Conservation (phyloP, 352 stramenopile genomes). For the Globisporangium barbulae region DNA sequence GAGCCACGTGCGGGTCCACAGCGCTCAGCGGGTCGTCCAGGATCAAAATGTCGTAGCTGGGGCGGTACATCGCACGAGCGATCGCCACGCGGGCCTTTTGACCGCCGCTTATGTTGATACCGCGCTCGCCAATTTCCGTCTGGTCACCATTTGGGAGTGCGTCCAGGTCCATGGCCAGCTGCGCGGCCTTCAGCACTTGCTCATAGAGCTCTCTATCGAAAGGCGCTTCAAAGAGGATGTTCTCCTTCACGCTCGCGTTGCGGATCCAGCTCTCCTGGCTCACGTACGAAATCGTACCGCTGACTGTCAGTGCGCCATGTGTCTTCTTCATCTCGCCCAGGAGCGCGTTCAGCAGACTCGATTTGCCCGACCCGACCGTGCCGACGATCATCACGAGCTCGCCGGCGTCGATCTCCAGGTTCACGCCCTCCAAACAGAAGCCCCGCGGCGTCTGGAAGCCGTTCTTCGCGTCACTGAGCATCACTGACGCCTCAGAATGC, state of each 20-base stretch:
- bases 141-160: slow-evolving; percentile 49
- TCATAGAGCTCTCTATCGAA: slow-evolving; percentile 37
- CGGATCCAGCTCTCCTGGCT: slow-evolving; percentile 92
- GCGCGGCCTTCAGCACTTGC: slow-evolving; percentile 28
- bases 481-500: background rate
- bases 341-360: slow-evolving; percentile 46
- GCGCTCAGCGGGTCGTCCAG: slow-evolving; percentile 94
- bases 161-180: slow-evolving; percentile 39
- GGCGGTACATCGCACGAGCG: slow-evolving; percentile 89
- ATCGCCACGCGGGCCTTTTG: slow-evolving; percentile 82
- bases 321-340: slow-evolving; percentile 45
- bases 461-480: background rate
- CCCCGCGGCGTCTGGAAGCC: background rate
- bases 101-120: slow-evolving; percentile 56
- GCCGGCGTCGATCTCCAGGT: slow-evolving; percentile 61
- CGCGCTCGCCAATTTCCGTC: slow-evolving; percentile 59
- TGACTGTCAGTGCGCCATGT: slow-evolving; percentile 21
- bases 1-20: slow-evolving; percentile 94
- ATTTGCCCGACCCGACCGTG: slow-evolving; percentile 48
- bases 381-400: slow-evolving; percentile 56
- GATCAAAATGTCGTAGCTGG: slow-evolving; percentile 86
- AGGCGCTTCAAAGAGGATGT: slow-evolving; percentile 82
- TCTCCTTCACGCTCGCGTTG: slow-evolving; percentile 86
- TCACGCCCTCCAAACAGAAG: slow-evolving; percentile 30
- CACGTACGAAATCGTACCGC: slow-evolving; percentile 63